Evolutionary conservation across 2,329 filamentous ascomycete genomes (phyloP).

Genomic region (Geoglossum cookeanum): DNA sequence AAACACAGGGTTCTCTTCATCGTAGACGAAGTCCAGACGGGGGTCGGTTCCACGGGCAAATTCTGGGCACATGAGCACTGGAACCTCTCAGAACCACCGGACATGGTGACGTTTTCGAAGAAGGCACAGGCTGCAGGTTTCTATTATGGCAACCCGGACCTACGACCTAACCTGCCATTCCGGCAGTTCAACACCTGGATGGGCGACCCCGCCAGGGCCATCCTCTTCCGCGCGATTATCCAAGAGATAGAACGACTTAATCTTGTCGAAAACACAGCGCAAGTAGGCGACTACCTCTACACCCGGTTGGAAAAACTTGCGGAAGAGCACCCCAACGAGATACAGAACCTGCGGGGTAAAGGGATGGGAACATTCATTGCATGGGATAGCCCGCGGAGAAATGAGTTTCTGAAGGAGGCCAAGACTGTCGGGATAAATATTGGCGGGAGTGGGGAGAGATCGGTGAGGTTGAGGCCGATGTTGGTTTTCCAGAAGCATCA

Average conservation of each 20-base stretch:
- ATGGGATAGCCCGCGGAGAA: constrained; percentile 65
- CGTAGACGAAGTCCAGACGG: constrained; percentile 87
- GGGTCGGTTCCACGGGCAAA: constrained; percentile 77
- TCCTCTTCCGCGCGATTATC: constrained; percentile 75
- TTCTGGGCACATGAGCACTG: constrained; percentile 98
- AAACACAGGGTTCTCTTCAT: constrained; percentile 68
- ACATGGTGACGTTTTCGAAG: constrained; percentile 92
- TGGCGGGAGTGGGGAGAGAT: constrained; percentile 56
- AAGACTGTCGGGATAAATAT: constrained; percentile 75
- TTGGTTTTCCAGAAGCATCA: constrained; percentile 83
- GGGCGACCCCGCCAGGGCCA: constrained; percentile 69
- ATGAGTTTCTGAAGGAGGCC: constrained; percentile 59
- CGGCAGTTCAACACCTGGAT: constrained; percentile 97
- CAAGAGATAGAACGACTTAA: constrained; percentile 57
- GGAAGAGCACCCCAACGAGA: constrained; percentile 52
- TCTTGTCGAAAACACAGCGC: constrained; percentile 62
- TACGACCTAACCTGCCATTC: constrained; percentile 83
- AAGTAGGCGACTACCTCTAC: constrained; percentile 63
- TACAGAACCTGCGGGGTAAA: constrained; percentile 72
- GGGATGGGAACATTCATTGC: constrained; percentile 83
- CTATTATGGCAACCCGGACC: constrained; percentile 64
- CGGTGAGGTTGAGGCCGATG: constrained; percentile 74
- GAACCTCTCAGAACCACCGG: constrained; percentile 58
- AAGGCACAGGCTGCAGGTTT: constrained; percentile 89
- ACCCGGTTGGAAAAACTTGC: constrained; percentile 47